A percentile compares a stretch with the other conserved stretches of the same genome.
phyloP scores from a whole-genome alignment of 2,329 filamentous ascomycete genomes.

The Macrophomina pseudophaseolina region DNA sequence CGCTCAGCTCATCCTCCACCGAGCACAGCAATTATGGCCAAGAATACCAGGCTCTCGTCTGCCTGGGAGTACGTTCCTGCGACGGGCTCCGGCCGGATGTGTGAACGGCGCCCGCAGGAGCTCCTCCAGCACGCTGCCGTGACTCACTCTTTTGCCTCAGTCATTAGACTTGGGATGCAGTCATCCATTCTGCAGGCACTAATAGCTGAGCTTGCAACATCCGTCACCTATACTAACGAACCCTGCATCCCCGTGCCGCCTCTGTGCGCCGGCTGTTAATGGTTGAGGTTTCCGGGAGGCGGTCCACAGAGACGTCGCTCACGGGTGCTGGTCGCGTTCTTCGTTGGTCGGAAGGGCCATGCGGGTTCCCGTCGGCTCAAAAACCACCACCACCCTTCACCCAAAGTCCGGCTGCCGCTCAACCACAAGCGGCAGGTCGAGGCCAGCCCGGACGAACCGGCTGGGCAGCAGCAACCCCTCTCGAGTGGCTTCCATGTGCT shows the following conservation, averaged over 20 bases:
- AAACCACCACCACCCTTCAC: neutral
- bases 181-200: neutral
- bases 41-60: neutral
- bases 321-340: neutral
- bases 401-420: neutral
- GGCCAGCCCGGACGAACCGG: neutral
- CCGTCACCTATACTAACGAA: neutral
- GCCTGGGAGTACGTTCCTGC: neutral
- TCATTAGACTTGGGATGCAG: neutral
- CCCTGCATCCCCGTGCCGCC: neutral
- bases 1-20: neutral
- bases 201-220: neutral
- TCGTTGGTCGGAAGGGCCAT: neutral
- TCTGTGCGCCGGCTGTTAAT: neutral
- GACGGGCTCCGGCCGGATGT: neutral
- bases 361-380: neutral
- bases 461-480: neutral
- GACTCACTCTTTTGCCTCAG: constrained; percentile 4
- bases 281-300: neutral
- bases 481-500: neutral
- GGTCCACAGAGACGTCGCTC: neutral
- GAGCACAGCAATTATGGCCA: neutral
- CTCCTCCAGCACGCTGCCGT: neutral
- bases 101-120: neutral
- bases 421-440: constrained; percentile 5